Conservation (phyloP, 495 filamentous ascomycete genomes). For the Penicillium manginii region DNA sequence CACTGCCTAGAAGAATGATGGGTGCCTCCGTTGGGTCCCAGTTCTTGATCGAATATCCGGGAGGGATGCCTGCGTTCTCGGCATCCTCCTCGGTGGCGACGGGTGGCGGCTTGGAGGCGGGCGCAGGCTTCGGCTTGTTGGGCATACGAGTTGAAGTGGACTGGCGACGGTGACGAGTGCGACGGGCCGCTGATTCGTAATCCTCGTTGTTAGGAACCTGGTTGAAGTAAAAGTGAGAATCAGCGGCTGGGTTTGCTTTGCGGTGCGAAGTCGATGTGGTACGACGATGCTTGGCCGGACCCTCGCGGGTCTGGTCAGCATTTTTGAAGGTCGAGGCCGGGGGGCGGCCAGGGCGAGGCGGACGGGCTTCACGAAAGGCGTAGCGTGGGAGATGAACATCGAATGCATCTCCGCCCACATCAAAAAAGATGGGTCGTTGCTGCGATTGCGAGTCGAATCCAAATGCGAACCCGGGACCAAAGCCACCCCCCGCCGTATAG, state of each 20-base stretch:
- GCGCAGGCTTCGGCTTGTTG: constrained; percentile 47
- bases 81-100: constrained; percentile 88
- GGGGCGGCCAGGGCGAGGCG: constrained; percentile 26
- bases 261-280: constrained; percentile 41
- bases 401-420: constrained; percentile 60
- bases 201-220: constrained; percentile 54
- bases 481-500: constrained; percentile 45
- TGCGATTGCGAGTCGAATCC: constrained; percentile 43
- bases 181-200: constrained; percentile 45
- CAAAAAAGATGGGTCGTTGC: constrained; percentile 56
- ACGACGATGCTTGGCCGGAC: constrained; percentile 37
- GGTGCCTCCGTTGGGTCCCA: constrained; percentile 96
- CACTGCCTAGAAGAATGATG: constrained; percentile 90
- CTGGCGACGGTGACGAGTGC: constrained; percentile 50
- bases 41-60: constrained; percentile 96
- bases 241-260: constrained; percentile 56
- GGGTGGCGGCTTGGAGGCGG: constrained; percentile 53
- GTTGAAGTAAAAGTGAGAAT: constrained; percentile 55
- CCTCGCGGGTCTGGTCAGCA: constrained; percentile 22
- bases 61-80: constrained; percentile 76
- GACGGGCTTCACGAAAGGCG: constrained; percentile 35
- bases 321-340: constrained; percentile 27
- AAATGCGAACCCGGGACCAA: constrained; percentile 39
- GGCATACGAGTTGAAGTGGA: constrained; percentile 53
- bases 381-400: constrained; percentile 45